Evolutionary conservation across 495 filamentous ascomycete genomes (phyloP).

Genomic region (Astrothelium subdiscretum): DNA sequence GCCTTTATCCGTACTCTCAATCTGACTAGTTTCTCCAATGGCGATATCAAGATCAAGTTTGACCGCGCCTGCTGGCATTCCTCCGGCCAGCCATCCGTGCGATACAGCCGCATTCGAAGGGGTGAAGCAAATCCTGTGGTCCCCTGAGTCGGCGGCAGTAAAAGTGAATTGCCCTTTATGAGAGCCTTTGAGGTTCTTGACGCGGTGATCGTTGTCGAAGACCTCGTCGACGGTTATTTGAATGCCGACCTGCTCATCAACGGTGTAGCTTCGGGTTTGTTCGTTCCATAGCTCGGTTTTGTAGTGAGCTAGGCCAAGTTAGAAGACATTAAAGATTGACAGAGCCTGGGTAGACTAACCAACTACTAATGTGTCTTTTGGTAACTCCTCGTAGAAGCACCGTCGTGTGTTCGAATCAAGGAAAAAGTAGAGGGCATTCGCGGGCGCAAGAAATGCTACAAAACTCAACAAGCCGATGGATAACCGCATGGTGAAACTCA

Average conservation of each 20-base stretch:
- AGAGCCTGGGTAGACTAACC: slow-evolving; percentile 37
- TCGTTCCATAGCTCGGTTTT: slow-evolving; percentile 68
- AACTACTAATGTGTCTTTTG: slow-evolving; percentile 93
- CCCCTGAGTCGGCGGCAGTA: slow-evolving; percentile 82
- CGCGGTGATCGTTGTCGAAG: slow-evolving; percentile 96
- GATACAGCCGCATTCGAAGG: slow-evolving; percentile 51
- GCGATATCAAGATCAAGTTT: slow-evolving; percentile 80
- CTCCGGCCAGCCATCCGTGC: slow-evolving; percentile 58
- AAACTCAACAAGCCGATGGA: slow-evolving; percentile 32
- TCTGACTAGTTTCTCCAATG: slow-evolving; percentile 89
- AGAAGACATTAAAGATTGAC: too few relatives aligned
- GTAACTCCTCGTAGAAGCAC: slow-evolving; percentile 97
- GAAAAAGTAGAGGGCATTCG: slow-evolving; percentile 88
- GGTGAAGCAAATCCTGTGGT: slow-evolving; percentile 90
- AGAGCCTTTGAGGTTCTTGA: slow-evolving; percentile 73
- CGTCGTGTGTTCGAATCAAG: slow-evolving; percentile 70
- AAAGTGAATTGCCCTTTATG: slow-evolving; percentile 84
- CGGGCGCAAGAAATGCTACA: slow-evolving; percentile 39
- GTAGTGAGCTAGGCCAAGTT: slow-evolving; percentile 53
- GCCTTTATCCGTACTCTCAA: slow-evolving; percentile 86
- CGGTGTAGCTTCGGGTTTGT: slow-evolving; percentile 47
- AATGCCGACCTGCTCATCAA: slow-evolving; percentile 64
- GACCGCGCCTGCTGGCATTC: slow-evolving; percentile 56
- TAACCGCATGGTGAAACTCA: slow-evolving; percentile 31
- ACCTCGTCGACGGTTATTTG: slow-evolving; percentile 89